These are phyloP conservation scores for Kwoniella dendrophila DNA, from an alignment of 768 basidiomycete species.

Conservation along the genomic window DNA sequence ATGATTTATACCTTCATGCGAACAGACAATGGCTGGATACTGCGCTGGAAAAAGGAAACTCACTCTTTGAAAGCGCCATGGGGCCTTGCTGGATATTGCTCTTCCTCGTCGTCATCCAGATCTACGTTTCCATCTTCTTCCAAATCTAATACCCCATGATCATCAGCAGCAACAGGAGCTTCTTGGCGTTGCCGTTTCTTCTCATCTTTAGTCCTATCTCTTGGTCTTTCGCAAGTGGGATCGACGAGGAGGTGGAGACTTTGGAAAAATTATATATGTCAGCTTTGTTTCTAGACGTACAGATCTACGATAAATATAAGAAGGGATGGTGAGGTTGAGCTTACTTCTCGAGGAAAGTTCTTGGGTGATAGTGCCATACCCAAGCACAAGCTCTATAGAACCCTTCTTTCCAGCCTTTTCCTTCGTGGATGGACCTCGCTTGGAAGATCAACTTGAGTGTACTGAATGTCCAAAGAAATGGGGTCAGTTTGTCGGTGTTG, in stretches of 20 bases:
- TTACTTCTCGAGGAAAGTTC: conserved; percentile 67
- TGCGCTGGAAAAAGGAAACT: too few relatives aligned
- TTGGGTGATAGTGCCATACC: conserved; percentile 70
- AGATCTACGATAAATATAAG: background rate
- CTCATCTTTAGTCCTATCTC: conserved; percentile 16
- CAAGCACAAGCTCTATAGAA: conserved; percentile 69
- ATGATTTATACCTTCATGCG: too few relatives aligned
- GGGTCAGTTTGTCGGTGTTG: background rate
- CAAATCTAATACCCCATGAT: conserved; percentile 20
- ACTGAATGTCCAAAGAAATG: conserved; percentile 34
- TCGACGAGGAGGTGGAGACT: conserved; percentile 62
- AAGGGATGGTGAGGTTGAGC: background rate
- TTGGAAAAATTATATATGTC: background rate
- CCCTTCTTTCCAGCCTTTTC: conserved; percentile 62
- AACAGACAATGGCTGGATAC: too few relatives aligned
- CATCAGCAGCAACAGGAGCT: conserved; percentile 3
- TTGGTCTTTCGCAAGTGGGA: conserved; percentile 57
- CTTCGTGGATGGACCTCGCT: conserved; percentile 70
- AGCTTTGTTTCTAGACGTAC: background rate
- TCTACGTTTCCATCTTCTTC: conserved; percentile 35
- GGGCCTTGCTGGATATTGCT: conserved; percentile 37
- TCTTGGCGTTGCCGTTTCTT: conserved; percentile 8
- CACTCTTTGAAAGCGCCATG: conserved; percentile 77
- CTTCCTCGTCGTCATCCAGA: conserved; percentile 20
- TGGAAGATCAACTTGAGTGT: conserved; percentile 72